Conservation (phyloP, 1,284 basidiomycete species). For the Rhodotorula sp. region DNA sequence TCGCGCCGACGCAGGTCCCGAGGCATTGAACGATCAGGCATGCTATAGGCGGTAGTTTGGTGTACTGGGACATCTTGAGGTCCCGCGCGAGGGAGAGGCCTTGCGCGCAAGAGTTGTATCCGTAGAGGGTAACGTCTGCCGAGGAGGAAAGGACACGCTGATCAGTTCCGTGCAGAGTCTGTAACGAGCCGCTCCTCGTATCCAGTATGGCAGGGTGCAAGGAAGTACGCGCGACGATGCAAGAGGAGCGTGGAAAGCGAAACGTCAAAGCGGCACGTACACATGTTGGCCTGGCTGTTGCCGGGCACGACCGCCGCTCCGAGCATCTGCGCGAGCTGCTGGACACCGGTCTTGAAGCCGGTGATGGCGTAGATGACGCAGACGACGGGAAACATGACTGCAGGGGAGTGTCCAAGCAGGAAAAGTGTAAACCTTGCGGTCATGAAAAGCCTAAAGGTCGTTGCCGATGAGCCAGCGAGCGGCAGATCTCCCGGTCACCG, state of each 20-base stretch:
- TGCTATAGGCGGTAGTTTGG: slow-evolving; percentile 69
- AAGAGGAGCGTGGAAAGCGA: too few species aligned
- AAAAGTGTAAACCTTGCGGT: too few species aligned
- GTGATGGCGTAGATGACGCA: slow-evolving; percentile 59
- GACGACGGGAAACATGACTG: slow-evolving; percentile 60
- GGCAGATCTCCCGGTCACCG: too few species aligned
- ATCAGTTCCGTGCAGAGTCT: background rate
- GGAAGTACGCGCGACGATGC: too few species aligned
- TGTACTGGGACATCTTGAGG: slow-evolving; percentile 72
- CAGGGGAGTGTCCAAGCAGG: slow-evolving; percentile 40
- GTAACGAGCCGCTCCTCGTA: too few species aligned
- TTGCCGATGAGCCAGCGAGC: too few species aligned
- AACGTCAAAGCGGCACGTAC: slow-evolving; percentile 12
- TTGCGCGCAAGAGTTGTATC: slow-evolving; percentile 52
- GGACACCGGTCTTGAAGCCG: slow-evolving; percentile 48
- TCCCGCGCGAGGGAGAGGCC: slow-evolving; percentile 59
- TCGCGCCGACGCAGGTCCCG: slow-evolving; percentile 61
- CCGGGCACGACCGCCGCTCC: slow-evolving; percentile 63
- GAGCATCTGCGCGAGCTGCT: slow-evolving; percentile 64
- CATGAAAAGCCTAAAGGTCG: too few species aligned
- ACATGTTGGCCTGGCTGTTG: slow-evolving; percentile 62
- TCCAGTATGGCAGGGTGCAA: too few species aligned
- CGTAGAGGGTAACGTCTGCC: slow-evolving; percentile 44
- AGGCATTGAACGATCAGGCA: slow-evolving; percentile 68
- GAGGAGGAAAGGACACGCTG: background rate